Base-by-base conservation (phyloP, 345 rosid genomes). In the Eucalyptus sideroxylon region DNA sequence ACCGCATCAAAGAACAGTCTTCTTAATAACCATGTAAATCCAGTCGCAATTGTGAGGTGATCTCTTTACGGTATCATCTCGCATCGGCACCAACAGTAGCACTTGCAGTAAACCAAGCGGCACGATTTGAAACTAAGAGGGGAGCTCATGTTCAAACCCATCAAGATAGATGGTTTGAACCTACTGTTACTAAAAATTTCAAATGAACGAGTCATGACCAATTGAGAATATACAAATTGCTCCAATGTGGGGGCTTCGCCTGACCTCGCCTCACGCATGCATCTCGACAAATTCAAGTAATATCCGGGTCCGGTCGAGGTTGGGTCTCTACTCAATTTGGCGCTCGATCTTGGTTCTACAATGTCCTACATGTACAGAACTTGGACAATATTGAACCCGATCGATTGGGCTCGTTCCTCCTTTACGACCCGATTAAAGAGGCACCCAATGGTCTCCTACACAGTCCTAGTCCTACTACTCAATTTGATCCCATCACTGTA, bases 71-170 rank as follows among this genome's bases (percentile, higher is more conserved):
- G 27, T 21, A 77, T 21, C 1, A 21, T 37, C 42, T 21, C 5
- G 9, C 9, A 77, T 77, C 2, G 1, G 8, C 27, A 1, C 27
- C 27, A 5, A 77, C 23, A 11, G 44, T 6, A 37, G 2, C 30
- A 77, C 9, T 11, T 2, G 30, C 2, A 21, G 9, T 4, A 40
- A 77, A 40, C 3, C 2, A 2, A 77, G 47, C 0, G 2, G 9
- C 7, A 15, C 6, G 2, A 11, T 21, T 3, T 21, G 9, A 77
- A 77, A 37, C 5, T 7, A 40, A 40, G 83, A 40, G 27, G 14
- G 83, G 45, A 21, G 45, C 2, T 72, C 7, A 72, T 5, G 45
- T 5, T 44, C 16, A 37, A 72, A 72, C 27, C 7, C 27, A 72
- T 72, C 4, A 72, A 72, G 2, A 72, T 77, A 77, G 24, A 13